Evolutionary conservation across 352 stramenopile genomes (phyloP).

Genomic region (Globisporangium acanthophoron): DNA sequence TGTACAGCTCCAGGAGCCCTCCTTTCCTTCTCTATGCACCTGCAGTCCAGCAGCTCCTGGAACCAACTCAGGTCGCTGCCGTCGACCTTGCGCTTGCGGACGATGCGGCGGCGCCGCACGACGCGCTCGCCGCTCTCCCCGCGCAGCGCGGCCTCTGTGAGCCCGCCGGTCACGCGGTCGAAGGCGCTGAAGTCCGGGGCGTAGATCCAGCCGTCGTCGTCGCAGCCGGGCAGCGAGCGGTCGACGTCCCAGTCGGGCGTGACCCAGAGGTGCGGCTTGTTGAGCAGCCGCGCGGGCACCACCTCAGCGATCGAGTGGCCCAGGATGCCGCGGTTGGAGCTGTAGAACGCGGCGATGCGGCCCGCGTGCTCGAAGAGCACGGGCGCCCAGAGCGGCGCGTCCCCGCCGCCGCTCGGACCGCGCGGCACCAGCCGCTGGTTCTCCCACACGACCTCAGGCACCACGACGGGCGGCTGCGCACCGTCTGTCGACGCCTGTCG

Average conservation of each 20-base stretch:
- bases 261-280: constrained; percentile 70
- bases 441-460: constrained; percentile 51
- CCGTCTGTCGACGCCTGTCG: background rate
- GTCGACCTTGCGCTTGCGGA: constrained; percentile 65
- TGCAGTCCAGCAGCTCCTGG: constrained; percentile 76
- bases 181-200: constrained; percentile 33
- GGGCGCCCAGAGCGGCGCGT: constrained; percentile 21
- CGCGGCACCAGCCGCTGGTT: constrained; percentile 21
- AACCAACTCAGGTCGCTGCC: constrained; percentile 78
- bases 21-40: constrained; percentile 18
- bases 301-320: constrained; percentile 52
- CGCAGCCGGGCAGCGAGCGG: constrained; percentile 33
- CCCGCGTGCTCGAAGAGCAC: constrained; percentile 35
- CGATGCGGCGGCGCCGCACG: constrained; percentile 44
- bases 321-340: constrained; percentile 56
- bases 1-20: background rate
- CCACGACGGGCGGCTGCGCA: constrained; percentile 26
- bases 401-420: constrained; percentile 1
- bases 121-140: constrained; percentile 13
- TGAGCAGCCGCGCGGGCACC: constrained; percentile 55
- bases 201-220: constrained; percentile 76
- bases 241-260: constrained; percentile 60
- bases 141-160: constrained; percentile 1
- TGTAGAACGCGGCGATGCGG: constrained; percentile 46
- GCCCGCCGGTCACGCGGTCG: constrained; percentile 5